phyloP scores from a whole-genome alignment of 257 asterid genomes.

The Euphrasia confusa region DNA sequence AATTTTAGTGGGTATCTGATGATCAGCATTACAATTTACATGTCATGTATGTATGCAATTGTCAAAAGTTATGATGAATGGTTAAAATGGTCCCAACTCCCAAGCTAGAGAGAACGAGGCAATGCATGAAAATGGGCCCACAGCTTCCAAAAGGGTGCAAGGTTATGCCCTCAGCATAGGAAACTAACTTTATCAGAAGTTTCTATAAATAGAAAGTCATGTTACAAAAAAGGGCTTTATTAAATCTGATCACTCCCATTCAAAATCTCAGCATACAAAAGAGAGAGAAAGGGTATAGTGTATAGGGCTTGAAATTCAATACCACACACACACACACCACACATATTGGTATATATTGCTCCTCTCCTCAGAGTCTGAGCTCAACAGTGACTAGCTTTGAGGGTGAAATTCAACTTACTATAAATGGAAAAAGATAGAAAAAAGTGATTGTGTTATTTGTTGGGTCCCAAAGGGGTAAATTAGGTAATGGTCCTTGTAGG shows the following conservation, averaged over 20 bases:
- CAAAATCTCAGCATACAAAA: too few species aligned
- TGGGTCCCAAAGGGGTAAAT: slow-evolving; percentile 42
- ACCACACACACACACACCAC: background rate
- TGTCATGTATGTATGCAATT: too few species aligned
- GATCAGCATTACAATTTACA: too few species aligned
- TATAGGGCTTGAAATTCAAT: slow-evolving; percentile 38
- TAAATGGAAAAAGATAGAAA: slow-evolving; percentile 34
- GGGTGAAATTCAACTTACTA: slow-evolving; percentile 47
- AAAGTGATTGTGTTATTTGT: slow-evolving; percentile 43
- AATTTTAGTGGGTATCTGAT: too few species aligned
- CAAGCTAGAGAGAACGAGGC: slow-evolving; percentile 24
- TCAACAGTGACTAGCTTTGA: slow-evolving; percentile 41
- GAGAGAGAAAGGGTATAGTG: too few species aligned
- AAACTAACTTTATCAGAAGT: slow-evolving; percentile 43
- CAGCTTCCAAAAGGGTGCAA: slow-evolving; percentile 23
- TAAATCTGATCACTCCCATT: slow-evolving; percentile 14
- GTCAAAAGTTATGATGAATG: too few species aligned
- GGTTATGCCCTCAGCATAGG: slow-evolving; percentile 31
- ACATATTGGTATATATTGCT: slow-evolving; percentile 11
- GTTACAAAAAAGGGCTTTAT: slow-evolving; percentile 34
- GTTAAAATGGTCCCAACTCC: too few species aligned
- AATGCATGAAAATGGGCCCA: slow-evolving; percentile 30
- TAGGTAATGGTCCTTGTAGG: slow-evolving; percentile 47
- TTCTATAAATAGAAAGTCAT: slow-evolving; percentile 34
- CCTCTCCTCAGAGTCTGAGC: slow-evolving; percentile 47